Evolutionary conservation across 257 asterid species (phyloP).

Genomic region (Solanum pinnatisectum): DNA sequence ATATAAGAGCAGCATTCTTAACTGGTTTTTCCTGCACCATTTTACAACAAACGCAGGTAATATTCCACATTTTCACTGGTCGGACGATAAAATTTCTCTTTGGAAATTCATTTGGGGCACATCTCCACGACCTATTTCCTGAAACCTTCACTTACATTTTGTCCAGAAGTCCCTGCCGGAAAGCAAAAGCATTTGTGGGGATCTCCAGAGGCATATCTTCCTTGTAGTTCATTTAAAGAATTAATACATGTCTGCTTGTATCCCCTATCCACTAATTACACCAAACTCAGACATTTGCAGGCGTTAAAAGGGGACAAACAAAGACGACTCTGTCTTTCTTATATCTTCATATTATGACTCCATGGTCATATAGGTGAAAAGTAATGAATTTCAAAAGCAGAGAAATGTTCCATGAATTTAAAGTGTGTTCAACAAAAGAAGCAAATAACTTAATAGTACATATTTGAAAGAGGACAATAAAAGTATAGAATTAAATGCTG

Average conservation of each 20-base stretch:
- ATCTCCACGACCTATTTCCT: background rate
- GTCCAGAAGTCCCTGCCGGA: background rate
- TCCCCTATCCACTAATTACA: background rate
- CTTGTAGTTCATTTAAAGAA: background rate
- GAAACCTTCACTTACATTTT: background rate
- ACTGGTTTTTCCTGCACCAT: background rate
- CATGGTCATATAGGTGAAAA: background rate
- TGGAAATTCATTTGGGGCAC: background rate
- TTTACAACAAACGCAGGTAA: background rate
- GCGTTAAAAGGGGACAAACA: background rate
- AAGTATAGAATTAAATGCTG: background rate
- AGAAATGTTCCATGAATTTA: background rate
- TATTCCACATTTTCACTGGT: background rate
- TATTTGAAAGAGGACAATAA: background rate
- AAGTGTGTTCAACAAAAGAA: background rate
- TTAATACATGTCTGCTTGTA: background rate
- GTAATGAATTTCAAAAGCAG: background rate
- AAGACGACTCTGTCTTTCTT: background rate
- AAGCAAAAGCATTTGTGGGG: background rate
- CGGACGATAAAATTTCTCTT: background rate
- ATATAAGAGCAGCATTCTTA: background rate
- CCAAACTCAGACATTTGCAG: background rate
- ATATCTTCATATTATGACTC: background rate
- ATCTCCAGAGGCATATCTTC: background rate
- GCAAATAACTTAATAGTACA: background rate